Conservation (phyloP, 257 asterid genomes). For the Leptodermis oblonga region DNA sequence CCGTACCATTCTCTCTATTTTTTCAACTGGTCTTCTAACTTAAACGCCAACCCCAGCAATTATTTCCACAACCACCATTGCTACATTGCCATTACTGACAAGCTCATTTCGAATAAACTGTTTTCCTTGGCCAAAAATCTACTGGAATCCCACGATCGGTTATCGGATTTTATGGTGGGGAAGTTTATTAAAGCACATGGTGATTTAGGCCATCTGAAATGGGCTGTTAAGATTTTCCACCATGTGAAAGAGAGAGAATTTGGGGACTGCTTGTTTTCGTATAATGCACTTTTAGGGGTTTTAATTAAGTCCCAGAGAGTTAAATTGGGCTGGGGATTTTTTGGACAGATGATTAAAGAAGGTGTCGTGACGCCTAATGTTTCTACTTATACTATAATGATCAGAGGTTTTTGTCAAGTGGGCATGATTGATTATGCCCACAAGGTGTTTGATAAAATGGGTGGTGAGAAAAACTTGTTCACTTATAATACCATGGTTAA, state of each 20-base stretch:
- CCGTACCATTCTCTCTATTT: slow-evolving; percentile 50
- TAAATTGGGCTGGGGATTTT: slow-evolving; percentile 32
- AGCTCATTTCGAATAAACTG: slow-evolving; percentile 34
- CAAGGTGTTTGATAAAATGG: slow-evolving; percentile 48
- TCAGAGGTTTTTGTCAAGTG: slow-evolving; percentile 37
- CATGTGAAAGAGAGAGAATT: slow-evolving; percentile 25
- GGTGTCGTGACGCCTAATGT: slow-evolving; percentile 35
- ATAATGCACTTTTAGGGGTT: slow-evolving; percentile 44
- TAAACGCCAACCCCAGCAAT: slow-evolving; percentile 28
- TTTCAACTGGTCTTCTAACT: slow-evolving; percentile 47
- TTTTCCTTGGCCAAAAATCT: slow-evolving; percentile 31
- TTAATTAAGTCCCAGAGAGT: slow-evolving; percentile 34
- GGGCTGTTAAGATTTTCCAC: slow-evolving; percentile 35
- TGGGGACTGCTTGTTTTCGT: slow-evolving; percentile 44
- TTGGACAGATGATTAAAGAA: slow-evolving; percentile 36
- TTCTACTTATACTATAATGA: slow-evolving; percentile 41
- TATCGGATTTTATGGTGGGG: slow-evolving; percentile 46
- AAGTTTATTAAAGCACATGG: slow-evolving; percentile 51
- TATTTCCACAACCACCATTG: slow-evolving; percentile 35
- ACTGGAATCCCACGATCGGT: slow-evolving; percentile 27
- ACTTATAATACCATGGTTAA: slow-evolving; percentile 35
- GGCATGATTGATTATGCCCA: slow-evolving; percentile 40
- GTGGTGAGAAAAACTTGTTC: slow-evolving; percentile 25
- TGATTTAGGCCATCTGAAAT: slow-evolving; percentile 42
- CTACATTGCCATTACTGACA: slow-evolving; percentile 44